A percentile compares a stretch with the other conserved stretches of the same genome.
These are phyloP conservation scores for Trametes maxima DNA, from an alignment of 768 basidiomycete species.

Conservation along the genomic window DNA sequence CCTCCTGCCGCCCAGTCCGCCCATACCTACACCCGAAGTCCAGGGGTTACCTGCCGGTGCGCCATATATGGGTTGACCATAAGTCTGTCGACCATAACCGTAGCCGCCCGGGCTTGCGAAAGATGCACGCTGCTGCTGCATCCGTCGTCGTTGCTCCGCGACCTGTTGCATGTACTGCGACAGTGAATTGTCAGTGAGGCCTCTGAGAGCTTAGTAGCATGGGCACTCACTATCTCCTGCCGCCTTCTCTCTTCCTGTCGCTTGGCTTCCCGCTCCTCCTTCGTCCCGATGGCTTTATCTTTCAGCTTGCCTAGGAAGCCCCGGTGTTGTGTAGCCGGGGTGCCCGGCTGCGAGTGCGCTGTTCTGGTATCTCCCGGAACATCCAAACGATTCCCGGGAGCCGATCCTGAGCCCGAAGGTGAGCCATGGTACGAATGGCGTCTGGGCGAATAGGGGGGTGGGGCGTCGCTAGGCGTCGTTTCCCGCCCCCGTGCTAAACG, in stretches of 20 bases:
- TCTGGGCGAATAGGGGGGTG: conserved; percentile 29
- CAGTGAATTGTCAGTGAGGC: background rate
- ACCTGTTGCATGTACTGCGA: conserved; percentile 25
- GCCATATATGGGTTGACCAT: conserved; percentile 26
- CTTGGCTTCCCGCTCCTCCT: conserved; percentile 58
- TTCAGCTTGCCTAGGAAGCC: conserved; percentile 64
- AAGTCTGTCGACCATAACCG: conserved; percentile 1
- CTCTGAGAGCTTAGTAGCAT: too few species aligned
- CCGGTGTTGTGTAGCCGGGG: conserved; percentile 38
- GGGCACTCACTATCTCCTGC: conserved; percentile 23
- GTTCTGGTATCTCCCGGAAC: conserved; percentile 15
- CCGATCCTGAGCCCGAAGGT: background rate
- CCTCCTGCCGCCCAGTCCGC: background rate
- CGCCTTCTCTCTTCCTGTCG: conserved; percentile 34
- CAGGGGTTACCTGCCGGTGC: conserved; percentile 26
- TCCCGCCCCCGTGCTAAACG: conserved; percentile 32
- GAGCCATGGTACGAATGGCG: conserved; percentile 33
- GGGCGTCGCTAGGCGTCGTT: conserved; percentile 19
- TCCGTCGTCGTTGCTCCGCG: conserved; percentile 19
- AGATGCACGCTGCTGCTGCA: conserved; percentile 23
- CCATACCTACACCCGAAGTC: conserved; percentile 1
- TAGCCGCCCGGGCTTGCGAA: conserved; percentile 6
- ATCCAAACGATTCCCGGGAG: conserved; percentile 12
- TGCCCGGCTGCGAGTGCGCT: conserved; percentile 23
- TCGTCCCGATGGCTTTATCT: conserved; percentile 64